These are phyloP conservation scores for Noccaea bulbosa DNA, from an alignment of 345 rosid species.

Conservation along the genomic window DNA sequence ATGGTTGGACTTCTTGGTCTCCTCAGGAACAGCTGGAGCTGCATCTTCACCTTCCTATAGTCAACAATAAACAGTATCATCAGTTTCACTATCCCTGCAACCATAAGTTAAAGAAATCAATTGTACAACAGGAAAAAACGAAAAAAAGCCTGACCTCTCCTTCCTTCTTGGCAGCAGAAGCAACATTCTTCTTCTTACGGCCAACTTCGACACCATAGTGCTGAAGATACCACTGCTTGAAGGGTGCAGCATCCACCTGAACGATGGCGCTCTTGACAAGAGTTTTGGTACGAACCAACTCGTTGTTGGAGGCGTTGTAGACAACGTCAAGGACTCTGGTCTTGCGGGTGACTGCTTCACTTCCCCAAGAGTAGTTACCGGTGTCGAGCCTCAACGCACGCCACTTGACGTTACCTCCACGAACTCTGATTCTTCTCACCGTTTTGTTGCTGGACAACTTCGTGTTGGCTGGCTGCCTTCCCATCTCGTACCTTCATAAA, in stretches of 20 bases:
- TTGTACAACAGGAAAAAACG: background rate
- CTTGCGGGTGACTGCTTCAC: conserved; percentile 85
- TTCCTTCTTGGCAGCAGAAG: conserved; percentile 54
- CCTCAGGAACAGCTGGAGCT: conserved; percentile 51
- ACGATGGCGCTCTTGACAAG: conserved; percentile 74
- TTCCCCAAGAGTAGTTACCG: conserved; percentile 90
- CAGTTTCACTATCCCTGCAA: background rate
- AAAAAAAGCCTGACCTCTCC: conserved; percentile 50
- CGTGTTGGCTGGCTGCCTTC: conserved; percentile 85
- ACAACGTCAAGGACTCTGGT: conserved; percentile 84
- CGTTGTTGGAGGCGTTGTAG: conserved; percentile 89
- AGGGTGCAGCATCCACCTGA: conserved; percentile 78
- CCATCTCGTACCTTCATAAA: conserved; percentile 72
- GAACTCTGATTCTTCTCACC: conserved; percentile 78
- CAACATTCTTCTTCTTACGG: conserved; percentile 67
- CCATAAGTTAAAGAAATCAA: background rate
- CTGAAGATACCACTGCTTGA: conserved; percentile 71
- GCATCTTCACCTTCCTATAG: conserved; percentile 54
- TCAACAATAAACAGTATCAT: background rate
- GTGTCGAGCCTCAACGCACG: conserved; percentile 85
- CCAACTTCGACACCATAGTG: conserved; percentile 79
- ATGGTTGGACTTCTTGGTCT: conserved; percentile 65
- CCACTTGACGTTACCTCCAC: conserved; percentile 91
- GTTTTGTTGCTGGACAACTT: conserved; percentile 88
- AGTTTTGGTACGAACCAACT: conserved; percentile 84